Base-by-base conservation (phyloP, 768 basidiomycete genomes). In the Clitopilus hobsonii region DNA sequence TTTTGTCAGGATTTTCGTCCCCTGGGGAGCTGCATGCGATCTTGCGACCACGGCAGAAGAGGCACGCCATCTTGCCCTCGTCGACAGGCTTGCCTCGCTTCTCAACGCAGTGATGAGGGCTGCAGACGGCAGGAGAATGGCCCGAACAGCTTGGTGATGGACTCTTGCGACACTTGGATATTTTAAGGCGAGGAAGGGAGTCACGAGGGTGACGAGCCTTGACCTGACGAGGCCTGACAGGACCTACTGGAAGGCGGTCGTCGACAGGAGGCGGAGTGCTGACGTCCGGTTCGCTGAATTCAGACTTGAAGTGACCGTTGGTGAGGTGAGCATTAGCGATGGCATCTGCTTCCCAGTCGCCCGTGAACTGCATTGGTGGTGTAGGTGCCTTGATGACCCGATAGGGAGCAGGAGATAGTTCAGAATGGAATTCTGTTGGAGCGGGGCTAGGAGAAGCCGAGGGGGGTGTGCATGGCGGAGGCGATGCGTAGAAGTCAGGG, bases 31-130 rank as follows among this genome's bases (percentile, higher is more conserved):
- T 77, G 22, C 80, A 81, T 6, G 79, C 80, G 49, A 81, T 81
- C 66, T 81, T 81, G 11, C 80, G 66, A 1, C 75, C 75, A 5
- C 79, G 66, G 51, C 79, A 80, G 59, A 81, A 80, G 1, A 77
- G 63, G 52, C 79, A 81, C 1, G 79, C 79, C 23, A 80, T 51
- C 49, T 27, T 51, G 2, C 30, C 30, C 6, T 27, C 30, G n/a
- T 55, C 18, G 5, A 49, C 18, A 18, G 24, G 50, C 30, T 52
- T 59, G 25, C 24, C 30, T 28, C 54, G 47, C 50, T 50, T 23
- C 47, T 38, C 52, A 8, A 51, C 26, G 13, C 26, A 32, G n/a
- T 29, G 41, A 45, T 51, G 26, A 22, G 26, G 25, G 16, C 49
- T 27, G 49, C 30, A 28, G 5, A 18, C 6, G 14, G 22, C 49